Evolutionary conservation across 345 rosid species (phyloP).

Genomic region (Eucalyptus tenuipes): DNA sequence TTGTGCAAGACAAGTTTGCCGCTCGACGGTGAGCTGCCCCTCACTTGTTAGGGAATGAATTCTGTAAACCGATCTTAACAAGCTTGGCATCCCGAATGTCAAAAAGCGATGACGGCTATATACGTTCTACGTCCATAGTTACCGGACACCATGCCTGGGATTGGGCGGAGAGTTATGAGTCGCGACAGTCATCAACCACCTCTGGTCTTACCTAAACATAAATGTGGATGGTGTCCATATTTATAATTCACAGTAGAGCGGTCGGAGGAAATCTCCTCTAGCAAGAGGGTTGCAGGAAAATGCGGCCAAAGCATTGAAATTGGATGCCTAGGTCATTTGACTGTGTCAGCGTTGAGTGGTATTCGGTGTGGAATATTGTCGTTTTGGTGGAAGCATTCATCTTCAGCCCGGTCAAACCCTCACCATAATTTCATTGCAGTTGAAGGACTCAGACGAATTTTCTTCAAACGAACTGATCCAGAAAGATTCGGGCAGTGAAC

Average conservation of each 20-base stretch:
- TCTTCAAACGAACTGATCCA: not conserved
- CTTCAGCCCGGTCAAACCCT: not conserved
- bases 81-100: not conserved
- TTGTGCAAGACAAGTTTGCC: not conserved
- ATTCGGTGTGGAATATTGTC: not conserved
- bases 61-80: not conserved
- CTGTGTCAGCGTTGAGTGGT: not conserved
- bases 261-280: not conserved
- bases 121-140: not conserved
- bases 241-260: not conserved
- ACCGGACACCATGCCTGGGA: not conserved
- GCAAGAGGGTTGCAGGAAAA: not conserved
- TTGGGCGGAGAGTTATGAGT: not conserved
- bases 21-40: not conserved
- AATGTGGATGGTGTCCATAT: not conserved
- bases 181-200: not conserved
- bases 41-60: not conserved
- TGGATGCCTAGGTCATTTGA: not conserved
- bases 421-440: not conserved
- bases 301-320: not conserved
- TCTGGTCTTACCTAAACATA: not conserved
- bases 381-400: not conserved
- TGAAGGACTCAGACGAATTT: not conserved
- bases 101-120: not conserved
- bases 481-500: not conserved